Percentiles rank a stretch among this genome's conserved stretches.
These are phyloP conservation scores for Phytophthora colocasiae DNA, from an alignment of 352 stramenopile species.

Conservation along the genomic window DNA sequence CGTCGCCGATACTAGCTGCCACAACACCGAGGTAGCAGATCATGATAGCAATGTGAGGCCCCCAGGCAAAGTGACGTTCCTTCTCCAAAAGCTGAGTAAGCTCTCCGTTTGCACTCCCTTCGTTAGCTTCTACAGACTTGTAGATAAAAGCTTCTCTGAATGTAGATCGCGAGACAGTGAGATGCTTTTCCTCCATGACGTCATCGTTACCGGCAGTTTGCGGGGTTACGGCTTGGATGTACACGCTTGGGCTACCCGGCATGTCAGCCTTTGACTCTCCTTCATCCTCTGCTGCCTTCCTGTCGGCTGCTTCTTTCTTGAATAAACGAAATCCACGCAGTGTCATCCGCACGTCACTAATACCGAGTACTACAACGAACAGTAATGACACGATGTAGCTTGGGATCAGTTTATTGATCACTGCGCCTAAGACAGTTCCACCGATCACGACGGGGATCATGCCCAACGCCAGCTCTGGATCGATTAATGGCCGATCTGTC, in stretches of 20 bases:
- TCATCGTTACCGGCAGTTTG: background rate
- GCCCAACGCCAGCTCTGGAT: constrained; percentile 58
- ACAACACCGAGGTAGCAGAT: constrained; percentile 46
- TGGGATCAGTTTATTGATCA: constrained; percentile 67
- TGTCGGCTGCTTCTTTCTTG: constrained; percentile 50
- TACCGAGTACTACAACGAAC: constrained; percentile 53
- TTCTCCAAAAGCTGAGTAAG: constrained; percentile 24
- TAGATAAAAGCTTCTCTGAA: constrained; percentile 60
- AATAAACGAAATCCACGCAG: constrained; percentile 37
- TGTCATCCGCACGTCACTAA: constrained; percentile 39
- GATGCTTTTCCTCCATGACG: background rate
- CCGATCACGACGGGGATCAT: constrained; percentile 76
- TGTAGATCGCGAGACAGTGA: constrained; percentile 3
- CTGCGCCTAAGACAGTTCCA: constrained; percentile 57
- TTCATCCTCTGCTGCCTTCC: constrained; percentile 26
- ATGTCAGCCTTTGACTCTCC: constrained; percentile 23
- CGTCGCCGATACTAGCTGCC: constrained; percentile 34
- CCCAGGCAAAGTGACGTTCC: constrained; percentile 40
- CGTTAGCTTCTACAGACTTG: constrained; percentile 13
- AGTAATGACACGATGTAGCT: constrained; percentile 68
- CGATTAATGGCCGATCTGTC: constrained; percentile 64
- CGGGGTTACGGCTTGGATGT: constrained; percentile 10
- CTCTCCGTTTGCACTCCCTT: background rate
- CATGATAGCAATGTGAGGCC: constrained; percentile 44
- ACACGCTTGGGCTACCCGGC: constrained; percentile 3